Evolutionary conservation across 1,284 basidiomycete species (phyloP), one percentile per base, ranked within the genome.

Genomic region (Ganoderma resinaceum): DNA sequence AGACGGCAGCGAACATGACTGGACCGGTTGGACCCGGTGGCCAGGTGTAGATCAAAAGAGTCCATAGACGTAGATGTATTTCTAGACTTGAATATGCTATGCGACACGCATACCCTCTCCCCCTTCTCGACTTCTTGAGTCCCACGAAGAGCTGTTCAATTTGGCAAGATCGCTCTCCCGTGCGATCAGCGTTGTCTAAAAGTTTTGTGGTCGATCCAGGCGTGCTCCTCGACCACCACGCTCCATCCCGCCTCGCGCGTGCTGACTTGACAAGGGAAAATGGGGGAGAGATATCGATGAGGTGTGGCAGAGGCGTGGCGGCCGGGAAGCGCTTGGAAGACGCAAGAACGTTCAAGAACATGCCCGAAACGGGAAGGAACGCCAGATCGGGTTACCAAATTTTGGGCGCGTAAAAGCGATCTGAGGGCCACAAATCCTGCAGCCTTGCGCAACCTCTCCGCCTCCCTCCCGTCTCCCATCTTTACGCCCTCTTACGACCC

Each of bases 1-100:
- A 90, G 67, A 86, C 82, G 2, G 76, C 78, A 2, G 66, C 76
- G 33, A 80, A 80, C 66, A 72, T 73, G 26, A 66, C 72, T 9
- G 75, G 74, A 9, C 65, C 74, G 16, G 77, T 77, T 33, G 78
- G 79, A 20, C 78, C 80, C 18, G 69, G 74, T 37, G 79, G 76
- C 14, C 57, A 59, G 70, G 67, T 79, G 33, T 80, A 78, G 73
- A 59, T n/a, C 23, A 37, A 11, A 46, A 40, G 29, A 12, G 20
- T 40, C 38, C 9, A 12, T 63, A 68, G 38, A 62, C 33, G 59
- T 65, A 68, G 67, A 64, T 70, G 69, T 72, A 72, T 53, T 66
- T 53, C 59, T 69, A 68, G 65, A 64, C 40, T 40, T 40, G 49
- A 26, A 8, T 33, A 35, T 35, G n/a, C 31, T 3, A 35, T 35